Evolutionary conservation across 768 basidiomycete genomes (phyloP).

Genomic region (Leccinum uliginosum): DNA sequence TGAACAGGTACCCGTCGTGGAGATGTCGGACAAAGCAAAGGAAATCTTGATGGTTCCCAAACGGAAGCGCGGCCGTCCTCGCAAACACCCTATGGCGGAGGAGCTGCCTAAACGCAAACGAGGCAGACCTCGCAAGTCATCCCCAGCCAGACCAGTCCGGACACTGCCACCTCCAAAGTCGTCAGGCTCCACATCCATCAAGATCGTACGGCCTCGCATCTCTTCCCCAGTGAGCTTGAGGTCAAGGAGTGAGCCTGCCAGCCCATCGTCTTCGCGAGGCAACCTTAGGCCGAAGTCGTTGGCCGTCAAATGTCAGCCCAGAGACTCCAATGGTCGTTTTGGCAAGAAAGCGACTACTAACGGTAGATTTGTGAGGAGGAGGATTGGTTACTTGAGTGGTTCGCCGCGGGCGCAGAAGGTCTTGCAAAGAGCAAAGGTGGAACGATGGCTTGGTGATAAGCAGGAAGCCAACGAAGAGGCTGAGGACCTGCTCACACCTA

Average conservation of each 20-base stretch:
- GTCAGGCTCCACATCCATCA: conserved; percentile 6
- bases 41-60: conserved; percentile 30
- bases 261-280: conserved; percentile 22
- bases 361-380: conserved; percentile 39
- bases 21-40: conserved; percentile 33
- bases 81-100: conserved; percentile 31
- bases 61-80: conserved; percentile 33
- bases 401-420: conserved; percentile 39
- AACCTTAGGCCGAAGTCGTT: conserved; percentile 38
- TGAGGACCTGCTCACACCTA: conserved; percentile 10
- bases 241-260: conserved; percentile 20
- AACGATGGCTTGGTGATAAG: conserved; percentile 33
- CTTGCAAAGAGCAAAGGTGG: conserved; percentile 39
- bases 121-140: conserved; percentile 32
- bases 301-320: conserved; percentile 50
- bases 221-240: conserved; percentile 20
- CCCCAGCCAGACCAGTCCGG: conserved; percentile 11
- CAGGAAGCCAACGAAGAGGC: conserved; percentile 13
- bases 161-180: conserved; percentile 11
- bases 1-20: conserved; percentile 29
- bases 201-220: conserved; percentile 9
- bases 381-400: conserved; percentile 19
- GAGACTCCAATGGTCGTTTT: conserved; percentile 62
- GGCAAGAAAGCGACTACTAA: conserved; percentile 55
- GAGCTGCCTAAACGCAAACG: conserved; percentile 32